Percentiles rank a stretch among this genome's conserved stretches.
Evolutionary conservation across 371 early-diverging fungal species (phyloP).

Genomic region (Zychaea mexicana): DNA sequence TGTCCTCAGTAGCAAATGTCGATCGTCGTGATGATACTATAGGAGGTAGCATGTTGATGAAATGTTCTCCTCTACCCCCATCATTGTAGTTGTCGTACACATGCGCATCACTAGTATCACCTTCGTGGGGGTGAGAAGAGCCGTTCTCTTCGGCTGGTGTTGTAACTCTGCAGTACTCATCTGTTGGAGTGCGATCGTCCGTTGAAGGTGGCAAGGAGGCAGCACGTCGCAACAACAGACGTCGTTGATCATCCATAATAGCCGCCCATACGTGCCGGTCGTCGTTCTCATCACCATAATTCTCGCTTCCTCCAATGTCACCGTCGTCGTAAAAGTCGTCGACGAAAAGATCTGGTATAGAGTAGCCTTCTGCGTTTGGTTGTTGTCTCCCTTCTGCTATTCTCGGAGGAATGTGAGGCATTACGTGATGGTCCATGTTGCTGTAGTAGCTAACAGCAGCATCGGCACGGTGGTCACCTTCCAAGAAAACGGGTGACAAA

Average conservation of each 20-base stretch:
- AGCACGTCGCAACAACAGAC: neutral
- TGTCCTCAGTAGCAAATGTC: neutral
- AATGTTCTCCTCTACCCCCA: neutral
- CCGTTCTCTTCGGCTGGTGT: no score
- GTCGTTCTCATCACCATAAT: neutral
- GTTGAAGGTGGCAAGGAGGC: neutral
- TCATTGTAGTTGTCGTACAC: no score
- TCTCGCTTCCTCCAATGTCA: neutral
- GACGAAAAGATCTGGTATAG: neutral
- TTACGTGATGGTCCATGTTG: neutral
- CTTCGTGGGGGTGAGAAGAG: no score
- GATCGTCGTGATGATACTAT: neutral
- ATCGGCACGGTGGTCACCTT: neutral
- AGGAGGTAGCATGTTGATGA: neutral
- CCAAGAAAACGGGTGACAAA: neutral
- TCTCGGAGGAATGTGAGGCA: no score
- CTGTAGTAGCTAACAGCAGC: neutral
- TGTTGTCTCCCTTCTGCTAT: neutral
- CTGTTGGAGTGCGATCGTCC: no score
- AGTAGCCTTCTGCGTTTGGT: neutral
- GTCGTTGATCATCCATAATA: neutral
- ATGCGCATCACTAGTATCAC: no score
- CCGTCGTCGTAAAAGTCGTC: neutral
- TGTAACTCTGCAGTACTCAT: no score
- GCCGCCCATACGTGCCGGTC: neutral